Percentiles rank a stretch among this genome's conserved stretches.
These are phyloP conservation scores for Rhodamnia argentea DNA, from an alignment of 345 rosid genomes.

Conservation along the genomic window DNA sequence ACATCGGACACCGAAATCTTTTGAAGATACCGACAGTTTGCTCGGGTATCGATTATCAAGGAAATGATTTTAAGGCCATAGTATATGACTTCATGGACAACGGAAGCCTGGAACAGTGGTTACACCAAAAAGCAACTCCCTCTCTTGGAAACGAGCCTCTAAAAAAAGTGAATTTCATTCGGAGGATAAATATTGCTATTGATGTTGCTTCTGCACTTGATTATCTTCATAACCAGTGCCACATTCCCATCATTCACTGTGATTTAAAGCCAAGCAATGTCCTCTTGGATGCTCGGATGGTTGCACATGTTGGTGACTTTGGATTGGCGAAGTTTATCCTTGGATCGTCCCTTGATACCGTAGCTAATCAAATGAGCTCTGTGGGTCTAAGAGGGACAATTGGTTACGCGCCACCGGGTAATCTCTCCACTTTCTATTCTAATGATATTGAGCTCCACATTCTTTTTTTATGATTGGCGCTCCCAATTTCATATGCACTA, in stretches of 20 bases:
- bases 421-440: not conserved
- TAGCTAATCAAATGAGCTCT: not conserved
- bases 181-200: not conserved
- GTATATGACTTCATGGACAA: constrained; percentile 2
- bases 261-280: not conserved
- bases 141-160: not conserved
- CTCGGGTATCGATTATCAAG: not conserved
- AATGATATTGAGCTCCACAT: not conserved
- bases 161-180: not conserved
- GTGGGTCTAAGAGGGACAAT: not conserved
- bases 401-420: not conserved
- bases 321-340: not conserved
- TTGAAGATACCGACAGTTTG: not conserved
- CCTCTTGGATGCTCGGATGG: not conserved
- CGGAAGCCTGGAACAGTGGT: constrained; percentile 7
- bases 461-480: not conserved
- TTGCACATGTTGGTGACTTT: not conserved
- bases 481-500: not conserved
- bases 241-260: not conserved
- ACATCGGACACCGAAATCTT: not conserved
- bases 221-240: not conserved
- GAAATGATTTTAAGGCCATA: constrained; percentile 1
- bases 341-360: not conserved
- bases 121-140: not conserved
- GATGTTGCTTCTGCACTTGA: not conserved